Conservation (phyloP, 75 land plant genomes). For the Azolla pinnata region DNA sequence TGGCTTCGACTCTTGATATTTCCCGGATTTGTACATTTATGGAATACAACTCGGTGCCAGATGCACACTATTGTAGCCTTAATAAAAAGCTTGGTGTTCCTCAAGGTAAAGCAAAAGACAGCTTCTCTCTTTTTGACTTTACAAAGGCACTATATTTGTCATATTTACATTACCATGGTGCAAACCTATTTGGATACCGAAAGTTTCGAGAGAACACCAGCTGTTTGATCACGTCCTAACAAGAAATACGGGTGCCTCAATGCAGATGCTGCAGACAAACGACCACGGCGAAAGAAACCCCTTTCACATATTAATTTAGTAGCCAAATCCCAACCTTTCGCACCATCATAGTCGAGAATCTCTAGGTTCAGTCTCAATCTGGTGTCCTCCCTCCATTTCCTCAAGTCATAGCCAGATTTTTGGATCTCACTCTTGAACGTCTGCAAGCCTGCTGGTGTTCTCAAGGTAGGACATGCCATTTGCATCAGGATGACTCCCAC, state of each 20-base stretch:
- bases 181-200: slow-evolving; percentile 30
- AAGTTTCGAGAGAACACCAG: slow-evolving; percentile 63
- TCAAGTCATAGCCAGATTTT: slow-evolving; percentile 56
- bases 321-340: slow-evolving; percentile 93
- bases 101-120: not conserved
- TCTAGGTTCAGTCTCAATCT: slow-evolving; percentile 60
- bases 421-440: slow-evolving; percentile 70
- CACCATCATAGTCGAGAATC: slow-evolving; percentile 77
- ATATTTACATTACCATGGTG: too few species aligned
- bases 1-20: too few species aligned
- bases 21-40: too few species aligned
- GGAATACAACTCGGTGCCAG: too few species aligned
- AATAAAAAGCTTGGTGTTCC: too few species aligned
- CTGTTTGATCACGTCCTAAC: slow-evolving; percentile 82
- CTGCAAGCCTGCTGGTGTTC: slow-evolving; percentile 60
- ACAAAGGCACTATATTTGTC: not conserved
- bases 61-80: too few species aligned
- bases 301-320: slow-evolving; percentile 75
- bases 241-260: slow-evolving; percentile 90
- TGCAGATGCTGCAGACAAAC: slow-evolving; percentile 94
- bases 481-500: slow-evolving; percentile 81
- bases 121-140: not conserved
- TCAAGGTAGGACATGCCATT: slow-evolving; percentile 72
- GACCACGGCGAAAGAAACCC: slow-evolving; percentile 50
- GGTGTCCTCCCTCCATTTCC: slow-evolving; percentile 70